Evolutionary conservation across 2,329 filamentous ascomycete genomes (phyloP), one percentile per base, ranked within the genome.

Genomic region (Fusarium falciforme): DNA sequence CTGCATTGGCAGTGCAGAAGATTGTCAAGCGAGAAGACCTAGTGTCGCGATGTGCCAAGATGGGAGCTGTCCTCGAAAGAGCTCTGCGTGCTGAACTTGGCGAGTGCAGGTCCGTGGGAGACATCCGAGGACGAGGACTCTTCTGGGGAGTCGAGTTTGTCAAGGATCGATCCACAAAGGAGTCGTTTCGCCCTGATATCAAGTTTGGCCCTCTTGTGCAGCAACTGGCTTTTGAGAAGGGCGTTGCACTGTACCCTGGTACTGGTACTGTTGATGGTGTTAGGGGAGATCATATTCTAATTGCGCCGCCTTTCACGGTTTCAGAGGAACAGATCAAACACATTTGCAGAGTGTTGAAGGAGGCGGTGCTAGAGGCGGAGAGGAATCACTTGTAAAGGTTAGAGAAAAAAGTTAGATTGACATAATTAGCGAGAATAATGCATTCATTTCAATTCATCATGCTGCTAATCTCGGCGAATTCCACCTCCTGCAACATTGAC

Each of bases 251-350:
- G 4, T 94, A 94, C 77, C 90, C 90, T 1, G 91, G 91, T 0
- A 83, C 83, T 0, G 92, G 92, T 4, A 90, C 90, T 0, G 87
- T 85, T 1, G 91, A 87, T 70, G 87, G 93, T 40, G 85, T 88
- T 2, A 79, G 79, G 1, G 93, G 93, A 11, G 93, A 95, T 77
- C 92, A 94, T 79, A 84, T 94, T 38, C 85, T 95, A n/a, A 77
- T 95, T 17, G 89, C 92, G 2, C 93, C 93, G 2, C 87, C 93
- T 0, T 94, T 91, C 79, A 94, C 89, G 44, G 85, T 92, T 25
- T 90, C 87, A 0, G 67, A 72, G 10, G 75, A 74, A 14, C 73
- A 82, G 35, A 20, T 82, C 8, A 33, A 4, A 0, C 61, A 12
- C 11, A 76, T 77, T 5, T 77, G 71, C 16, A 20, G 12, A 8